Evolutionary conservation across 352 stramenopile species (phyloP).

Genomic region (Phytophthora melonis): DNA sequence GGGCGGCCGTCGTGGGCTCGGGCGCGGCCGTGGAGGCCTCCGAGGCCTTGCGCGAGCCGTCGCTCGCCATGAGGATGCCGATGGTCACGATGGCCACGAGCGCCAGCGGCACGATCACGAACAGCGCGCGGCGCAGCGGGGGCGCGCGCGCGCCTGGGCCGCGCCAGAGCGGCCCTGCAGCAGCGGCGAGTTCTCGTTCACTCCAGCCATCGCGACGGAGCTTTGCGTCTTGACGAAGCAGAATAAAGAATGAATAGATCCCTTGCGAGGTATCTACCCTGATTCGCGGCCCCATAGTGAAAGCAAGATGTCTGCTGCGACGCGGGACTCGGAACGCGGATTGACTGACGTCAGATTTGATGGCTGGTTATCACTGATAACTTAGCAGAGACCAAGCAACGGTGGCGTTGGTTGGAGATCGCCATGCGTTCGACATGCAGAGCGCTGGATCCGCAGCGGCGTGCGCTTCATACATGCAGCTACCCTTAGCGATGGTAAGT

Average conservation of each 20-base stretch:
- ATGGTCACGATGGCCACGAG: constrained; percentile 63
- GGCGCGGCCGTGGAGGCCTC: constrained; percentile 3
- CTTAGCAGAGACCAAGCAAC: not conserved
- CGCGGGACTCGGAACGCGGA: not conserved
- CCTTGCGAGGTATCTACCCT: not conserved
- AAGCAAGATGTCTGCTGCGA: constrained; percentile 6
- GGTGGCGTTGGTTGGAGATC: too few relatives aligned
- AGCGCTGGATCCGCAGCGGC: too few relatives aligned
- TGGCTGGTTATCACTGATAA: not conserved
- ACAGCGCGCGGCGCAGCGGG: constrained; percentile 57
- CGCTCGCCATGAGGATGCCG: constrained; percentile 45
- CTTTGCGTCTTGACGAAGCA: not conserved
- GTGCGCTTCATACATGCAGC: too few relatives aligned
- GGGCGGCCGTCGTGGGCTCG: not conserved
- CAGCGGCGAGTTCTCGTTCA: constrained; percentile 63
- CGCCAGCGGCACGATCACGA: constrained; percentile 61
- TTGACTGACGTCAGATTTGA: not conserved
- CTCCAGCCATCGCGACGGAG: constrained; percentile 29
- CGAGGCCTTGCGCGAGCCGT: constrained; percentile 16
- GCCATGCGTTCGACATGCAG: too few relatives aligned
- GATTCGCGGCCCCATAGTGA: constrained; percentile 7
- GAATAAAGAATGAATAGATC: not conserved
- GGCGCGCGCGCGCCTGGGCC: constrained; percentile 18
- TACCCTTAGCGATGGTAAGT: too few relatives aligned
- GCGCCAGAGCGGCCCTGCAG: constrained; percentile 39